These are phyloP conservation scores for Kingdonia uniflora DNA, from an alignment of 164 flowering plant genomes.

Conservation along the genomic window DNA sequence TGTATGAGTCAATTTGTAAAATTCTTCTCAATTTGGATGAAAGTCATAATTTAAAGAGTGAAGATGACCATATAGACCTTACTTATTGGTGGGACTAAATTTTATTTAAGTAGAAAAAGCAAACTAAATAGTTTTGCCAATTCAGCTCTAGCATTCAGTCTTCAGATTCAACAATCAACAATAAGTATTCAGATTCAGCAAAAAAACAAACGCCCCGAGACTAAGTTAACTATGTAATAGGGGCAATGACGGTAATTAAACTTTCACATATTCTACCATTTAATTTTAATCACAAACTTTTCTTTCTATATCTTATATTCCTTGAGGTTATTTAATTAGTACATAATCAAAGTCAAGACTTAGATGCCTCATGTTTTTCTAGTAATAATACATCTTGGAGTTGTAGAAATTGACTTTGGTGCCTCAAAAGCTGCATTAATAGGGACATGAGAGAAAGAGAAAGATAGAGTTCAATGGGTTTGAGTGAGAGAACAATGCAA, in stretches of 20 bases:
- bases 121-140: too few relatives aligned
- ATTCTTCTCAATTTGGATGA: background rate
- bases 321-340: background rate
- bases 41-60: background rate
- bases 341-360: background rate
- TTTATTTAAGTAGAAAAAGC: too few relatives aligned
- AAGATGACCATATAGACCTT: too few relatives aligned
- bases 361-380: constrained; percentile 1
- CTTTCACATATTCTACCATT: too few relatives aligned
- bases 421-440: constrained; percentile 38
- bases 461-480: constrained; percentile 9
- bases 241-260: too few relatives aligned
- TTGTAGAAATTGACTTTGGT: constrained; percentile 53
- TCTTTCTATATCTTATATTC: background rate
- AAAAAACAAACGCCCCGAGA: too few relatives aligned
- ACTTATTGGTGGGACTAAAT: too few relatives aligned
- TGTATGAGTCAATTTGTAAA: background rate
- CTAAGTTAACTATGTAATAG: too few relatives aligned
- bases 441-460: constrained; percentile 14
- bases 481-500: constrained; percentile 21
- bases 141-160: too few relatives aligned
- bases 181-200: too few relatives aligned
- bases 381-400: constrained; percentile 20
- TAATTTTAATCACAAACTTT: background rate
- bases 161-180: too few relatives aligned